Evolutionary conservation across 805 yeast genomes (phyloP).

Genomic region (Candida glaebosa): DNA sequence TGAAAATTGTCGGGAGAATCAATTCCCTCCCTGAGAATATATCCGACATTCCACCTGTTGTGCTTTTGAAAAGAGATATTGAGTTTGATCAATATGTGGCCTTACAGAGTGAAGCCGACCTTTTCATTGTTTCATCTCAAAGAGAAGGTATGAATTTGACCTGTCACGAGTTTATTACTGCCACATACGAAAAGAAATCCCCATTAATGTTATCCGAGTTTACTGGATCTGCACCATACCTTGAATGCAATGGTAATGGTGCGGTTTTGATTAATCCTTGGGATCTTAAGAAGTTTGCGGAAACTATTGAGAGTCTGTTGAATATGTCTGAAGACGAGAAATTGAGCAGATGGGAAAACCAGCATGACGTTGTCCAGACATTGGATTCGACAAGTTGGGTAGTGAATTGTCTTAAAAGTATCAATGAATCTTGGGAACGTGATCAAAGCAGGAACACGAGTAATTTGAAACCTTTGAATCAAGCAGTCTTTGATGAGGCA

Average conservation of each 20-base stretch:
- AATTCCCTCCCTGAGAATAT: constrained; percentile 73
- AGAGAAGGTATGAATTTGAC: constrained; percentile 97
- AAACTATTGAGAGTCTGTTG: constrained; percentile 61
- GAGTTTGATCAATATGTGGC: constrained; percentile 90
- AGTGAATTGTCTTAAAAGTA: constrained; percentile 47
- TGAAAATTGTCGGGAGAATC: constrained; percentile 78
- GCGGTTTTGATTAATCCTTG: constrained; percentile 87
- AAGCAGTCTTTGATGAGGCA: constrained; percentile 29
- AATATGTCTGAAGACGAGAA: constrained; percentile 63
- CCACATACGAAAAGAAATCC: constrained; percentile 66
- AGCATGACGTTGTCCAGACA: constrained; percentile 54
- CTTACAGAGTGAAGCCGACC: constrained; percentile 77
- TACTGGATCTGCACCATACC: constrained; percentile 86
- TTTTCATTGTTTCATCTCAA: constrained; percentile 83
- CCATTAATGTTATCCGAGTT: constrained; percentile 89
- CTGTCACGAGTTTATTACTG: constrained; percentile 87
- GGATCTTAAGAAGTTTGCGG: constrained; percentile 67
- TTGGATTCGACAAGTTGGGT: constrained; percentile 82
- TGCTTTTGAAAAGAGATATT: constrained; percentile 81
- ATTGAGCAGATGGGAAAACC: constrained; percentile 54
- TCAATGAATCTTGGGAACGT: constrained; percentile 41
- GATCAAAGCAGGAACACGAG: constrained; percentile 25
- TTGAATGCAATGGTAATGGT: constrained; percentile 52
- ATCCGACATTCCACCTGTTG: constrained; percentile 76
- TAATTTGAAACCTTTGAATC: constrained; percentile 28